phyloP scores from a whole-genome alignment of 1,139 yeast species.

The Waltiozyma sp. region DNA sequence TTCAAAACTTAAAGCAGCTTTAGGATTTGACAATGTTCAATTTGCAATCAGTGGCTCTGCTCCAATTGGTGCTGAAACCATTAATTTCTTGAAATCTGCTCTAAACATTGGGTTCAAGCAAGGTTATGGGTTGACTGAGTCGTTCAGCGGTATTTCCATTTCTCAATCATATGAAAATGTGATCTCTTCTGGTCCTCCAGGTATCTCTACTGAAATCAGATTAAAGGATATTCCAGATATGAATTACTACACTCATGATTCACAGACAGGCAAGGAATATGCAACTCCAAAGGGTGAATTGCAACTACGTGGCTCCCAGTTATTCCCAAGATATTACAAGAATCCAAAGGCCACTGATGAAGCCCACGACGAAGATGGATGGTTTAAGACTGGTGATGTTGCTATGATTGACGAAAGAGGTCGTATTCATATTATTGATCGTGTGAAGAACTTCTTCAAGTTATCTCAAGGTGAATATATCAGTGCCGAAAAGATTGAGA shows the following conservation, averaged over 20 bases:
- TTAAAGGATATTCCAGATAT: conserved; percentile 35
- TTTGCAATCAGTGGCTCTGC: conserved; percentile 45
- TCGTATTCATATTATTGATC: conserved; percentile 42
- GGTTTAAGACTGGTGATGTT: conserved; percentile 60
- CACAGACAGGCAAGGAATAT: not conserved
- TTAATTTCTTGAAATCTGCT: conserved; percentile 40
- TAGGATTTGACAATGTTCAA: conserved; percentile 39
- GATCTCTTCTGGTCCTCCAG: conserved; percentile 31
- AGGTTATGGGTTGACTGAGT: conserved; percentile 61
- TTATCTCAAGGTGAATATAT: conserved; percentile 76
- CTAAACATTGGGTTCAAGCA: conserved; percentile 40
- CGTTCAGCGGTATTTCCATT: conserved; percentile 43
- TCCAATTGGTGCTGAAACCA: conserved; percentile 42
- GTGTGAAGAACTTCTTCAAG: conserved; percentile 74
- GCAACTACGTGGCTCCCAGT: conserved; percentile 45
- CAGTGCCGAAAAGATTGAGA: conserved; percentile 71
- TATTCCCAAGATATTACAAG: conserved; percentile 44
- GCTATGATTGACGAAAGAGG: conserved; percentile 31
- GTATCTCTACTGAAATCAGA: conserved; percentile 30
- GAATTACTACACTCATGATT: conserved; percentile 33
- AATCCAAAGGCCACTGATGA: conserved; percentile 32
- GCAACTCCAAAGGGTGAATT: conserved; percentile 39
- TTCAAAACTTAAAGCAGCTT: conserved; percentile 4
- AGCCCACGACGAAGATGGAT: conserved; percentile 38
- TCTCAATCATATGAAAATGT: conserved; percentile 22